Percentiles rank a stretch among this genome's conserved stretches.
phyloP scores from a whole-genome alignment of 495 filamentous ascomycete genomes.

The Aspergillus avenaceus region DNA sequence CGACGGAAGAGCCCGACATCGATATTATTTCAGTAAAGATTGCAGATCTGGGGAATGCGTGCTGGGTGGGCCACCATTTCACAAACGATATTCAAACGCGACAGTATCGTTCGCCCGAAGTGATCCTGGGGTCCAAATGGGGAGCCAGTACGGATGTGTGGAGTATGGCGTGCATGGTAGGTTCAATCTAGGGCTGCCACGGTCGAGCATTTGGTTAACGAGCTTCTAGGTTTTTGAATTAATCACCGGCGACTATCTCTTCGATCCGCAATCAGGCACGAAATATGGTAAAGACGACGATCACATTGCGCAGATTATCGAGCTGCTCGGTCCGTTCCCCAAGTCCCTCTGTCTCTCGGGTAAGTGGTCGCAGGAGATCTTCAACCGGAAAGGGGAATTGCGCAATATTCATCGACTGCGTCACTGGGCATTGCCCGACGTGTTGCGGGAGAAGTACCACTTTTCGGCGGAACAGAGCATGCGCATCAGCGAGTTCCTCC shows the following conservation, averaged over 20 bases:
- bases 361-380: constrained; percentile 98
- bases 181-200: constrained; percentile 6
- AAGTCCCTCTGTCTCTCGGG: constrained; percentile 85
- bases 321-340: constrained; percentile 90
- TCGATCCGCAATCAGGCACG: constrained; percentile 97
- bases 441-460: constrained; percentile 95
- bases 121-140: constrained; percentile 96
- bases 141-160: constrained; percentile 97
- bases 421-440: constrained; percentile 94
- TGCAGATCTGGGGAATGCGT: constrained; percentile 95
- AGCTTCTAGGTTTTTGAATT: constrained; percentile 80
- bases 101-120: constrained; percentile 95
- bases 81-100: constrained; percentile 99
- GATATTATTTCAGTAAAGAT: constrained; percentile 98
- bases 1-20: constrained; percentile 46
- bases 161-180: constrained; percentile 99
- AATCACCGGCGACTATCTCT: constrained; percentile 97
- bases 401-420: constrained; percentile 96
- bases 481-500: constrained; percentile 78
- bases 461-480: constrained; percentile 74
- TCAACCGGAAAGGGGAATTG: constrained; percentile 95
- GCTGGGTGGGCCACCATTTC: constrained; percentile 98
- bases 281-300: constrained; percentile 99
- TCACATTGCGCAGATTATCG: constrained; percentile 98
- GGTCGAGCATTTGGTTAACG: constrained; percentile 6